Evolutionary conservation across 331 rosid genomes (phyloP), one percentile per base, ranked within the genome.

Genomic region (Telfairia occidentalis): DNA sequence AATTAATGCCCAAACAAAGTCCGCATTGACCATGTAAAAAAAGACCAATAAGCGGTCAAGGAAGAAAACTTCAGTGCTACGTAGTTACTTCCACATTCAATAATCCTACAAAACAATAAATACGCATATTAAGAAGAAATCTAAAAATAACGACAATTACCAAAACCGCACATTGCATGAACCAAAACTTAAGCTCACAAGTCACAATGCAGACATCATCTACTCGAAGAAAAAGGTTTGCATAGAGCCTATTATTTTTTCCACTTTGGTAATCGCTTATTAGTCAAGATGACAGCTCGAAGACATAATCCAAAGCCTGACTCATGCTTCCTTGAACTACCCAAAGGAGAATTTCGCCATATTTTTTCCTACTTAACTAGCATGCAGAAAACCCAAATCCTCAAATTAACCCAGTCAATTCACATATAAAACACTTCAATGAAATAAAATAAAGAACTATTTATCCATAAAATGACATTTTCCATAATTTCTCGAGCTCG

Each of bases 41-140:
- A 18, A 28, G 2, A 46, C 8, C 24, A 71, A 48, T 4, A 71
- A 40, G 38, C 53, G 19, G 37, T 13, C 38, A 69, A 69, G 55
- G 11, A 43, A 57, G 58, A 28, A 26, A 70, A 15, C 73, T 55
- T 43, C 32, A 7, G 55, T 69, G 55, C 13, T 16, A 69, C 15
- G 43, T 8, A 69, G 38, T 26, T 38, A 46, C 75, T 29, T 29
- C 26, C 57, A 16, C 28, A 9, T 7, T 71, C 9, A 48, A 71
- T 13, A 71, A 48, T 48, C 76, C 76, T 71, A 35, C 28, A 49
- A 71, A 30, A 30, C 46, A 30, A 71, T 9, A 48, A 71, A 71
- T 8, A 71, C 29, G 5, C 38, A n/a, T 29, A 30, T 71, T 29
- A n/a, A 71, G 60, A 71, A 48, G 28, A 71, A 46, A 26, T 16